Conservation (phyloP, 805 yeast species). For the Ogataea corticis region DNA sequence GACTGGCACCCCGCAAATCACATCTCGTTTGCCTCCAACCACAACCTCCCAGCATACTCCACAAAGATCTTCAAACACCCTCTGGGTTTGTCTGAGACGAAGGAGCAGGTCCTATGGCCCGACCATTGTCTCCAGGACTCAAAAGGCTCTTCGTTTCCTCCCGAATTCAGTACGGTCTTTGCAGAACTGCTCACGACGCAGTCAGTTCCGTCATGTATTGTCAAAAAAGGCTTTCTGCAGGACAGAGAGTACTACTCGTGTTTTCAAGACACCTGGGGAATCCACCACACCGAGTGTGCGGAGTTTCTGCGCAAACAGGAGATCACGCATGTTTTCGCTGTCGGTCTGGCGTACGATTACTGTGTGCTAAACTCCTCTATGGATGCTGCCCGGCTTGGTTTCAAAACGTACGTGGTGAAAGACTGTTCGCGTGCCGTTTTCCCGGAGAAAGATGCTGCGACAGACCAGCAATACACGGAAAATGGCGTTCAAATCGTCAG, state of each 20-base stretch:
- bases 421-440: slow-evolving; percentile 59
- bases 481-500: slow-evolving; percentile 36
- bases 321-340: slow-evolving; percentile 65
- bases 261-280: slow-evolving; percentile 76
- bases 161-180: slow-evolving; percentile 43
- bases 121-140: slow-evolving; percentile 82
- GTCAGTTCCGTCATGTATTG: slow-evolving; percentile 40
- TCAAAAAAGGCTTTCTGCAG: slow-evolving; percentile 68
- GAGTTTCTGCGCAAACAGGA: slow-evolving; percentile 43
- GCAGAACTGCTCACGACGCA: slow-evolving; percentile 26
- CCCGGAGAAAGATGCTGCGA: slow-evolving; percentile 38
- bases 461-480: slow-evolving; percentile 32
- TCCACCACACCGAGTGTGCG: slow-evolving; percentile 67
- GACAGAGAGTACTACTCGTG: slow-evolving; percentile 89
- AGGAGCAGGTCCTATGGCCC: slow-evolving; percentile 74
- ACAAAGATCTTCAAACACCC: slow-evolving; percentile 54
- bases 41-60: slow-evolving; percentile 52
- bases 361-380: slow-evolving; percentile 80
- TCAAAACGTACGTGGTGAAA: slow-evolving; percentile 58
- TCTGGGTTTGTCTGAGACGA: slow-evolving; percentile 31
- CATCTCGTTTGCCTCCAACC: slow-evolving; percentile 77
- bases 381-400: slow-evolving; percentile 66
- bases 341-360: slow-evolving; percentile 84
- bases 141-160: slow-evolving; percentile 63
- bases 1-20: slow-evolving; percentile 90